These are phyloP conservation scores for Globisporangium megalacanthum DNA, from an alignment of 352 stramenopile species.

Conservation along the genomic window DNA sequence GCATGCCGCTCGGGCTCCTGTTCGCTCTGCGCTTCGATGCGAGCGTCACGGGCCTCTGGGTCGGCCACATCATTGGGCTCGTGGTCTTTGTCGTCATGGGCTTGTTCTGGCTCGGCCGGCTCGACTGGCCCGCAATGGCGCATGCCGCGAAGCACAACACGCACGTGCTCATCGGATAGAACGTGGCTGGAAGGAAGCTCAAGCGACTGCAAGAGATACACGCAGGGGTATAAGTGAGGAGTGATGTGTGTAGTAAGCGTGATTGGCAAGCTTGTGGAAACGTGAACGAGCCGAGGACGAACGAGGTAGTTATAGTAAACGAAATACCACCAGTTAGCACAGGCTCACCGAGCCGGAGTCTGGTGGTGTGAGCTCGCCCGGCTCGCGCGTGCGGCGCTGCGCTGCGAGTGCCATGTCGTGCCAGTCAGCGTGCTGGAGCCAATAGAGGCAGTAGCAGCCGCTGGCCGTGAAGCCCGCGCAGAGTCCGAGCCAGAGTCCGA, in stretches of 20 bases:
- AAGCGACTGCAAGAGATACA: too few relatives aligned
- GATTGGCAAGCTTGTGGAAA: too few relatives aligned
- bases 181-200: too few relatives aligned
- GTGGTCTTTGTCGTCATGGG: slow-evolving; percentile 12
- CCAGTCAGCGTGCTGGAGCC: slow-evolving; percentile 74
- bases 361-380: slow-evolving; percentile 20
- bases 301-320: too few relatives aligned
- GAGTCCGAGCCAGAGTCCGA: slow-evolving; percentile 82
- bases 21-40: slow-evolving; percentile 12
- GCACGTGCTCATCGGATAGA: slow-evolving; percentile 4
- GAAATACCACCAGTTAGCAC: slow-evolving; percentile 5
- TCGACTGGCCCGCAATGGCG: slow-evolving; percentile 12
- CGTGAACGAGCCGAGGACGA: too few relatives aligned
- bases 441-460: slow-evolving; percentile 63
- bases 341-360: slow-evolving; percentile 12
- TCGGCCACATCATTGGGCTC: slow-evolving; percentile 16
- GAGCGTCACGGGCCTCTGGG: slow-evolving; percentile 23
- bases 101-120: slow-evolving; percentile 15
- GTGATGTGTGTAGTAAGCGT: too few relatives aligned
- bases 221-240: too few relatives aligned
- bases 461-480: slow-evolving; percentile 56
- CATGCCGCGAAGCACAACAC: slow-evolving; percentile 14
- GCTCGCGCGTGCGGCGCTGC: slow-evolving; percentile 44
- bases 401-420: slow-evolving; percentile 51
- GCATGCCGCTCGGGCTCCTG: slow-evolving; percentile 15